Evolutionary conservation across 2,329 filamentous ascomycete species (phyloP).

Genomic region (Fusarium staphyleae): DNA sequence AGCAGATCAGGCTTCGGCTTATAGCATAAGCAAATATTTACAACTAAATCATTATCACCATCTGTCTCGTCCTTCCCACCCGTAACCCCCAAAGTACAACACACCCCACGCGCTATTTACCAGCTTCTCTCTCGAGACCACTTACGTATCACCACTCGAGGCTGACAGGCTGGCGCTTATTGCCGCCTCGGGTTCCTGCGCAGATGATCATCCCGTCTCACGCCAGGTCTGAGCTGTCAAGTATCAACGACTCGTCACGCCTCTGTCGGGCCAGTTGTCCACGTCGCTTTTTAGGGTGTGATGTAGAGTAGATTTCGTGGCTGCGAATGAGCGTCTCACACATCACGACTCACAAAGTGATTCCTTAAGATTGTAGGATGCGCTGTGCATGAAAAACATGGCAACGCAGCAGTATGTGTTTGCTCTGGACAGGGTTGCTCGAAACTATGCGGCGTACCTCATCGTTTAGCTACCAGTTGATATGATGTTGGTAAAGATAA

Average conservation of each 20-base stretch:
- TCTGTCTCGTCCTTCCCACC: constrained; percentile 4
- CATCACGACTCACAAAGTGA: constrained; percentile 26
- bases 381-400: neutral
- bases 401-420: no score
- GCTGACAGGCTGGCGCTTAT: constrained; percentile 33
- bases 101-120: constrained; percentile 38
- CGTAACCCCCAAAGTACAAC: constrained; percentile 12
- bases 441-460: no score
- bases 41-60: neutral
- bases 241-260: constrained; percentile 1
- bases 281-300: constrained; percentile 17
- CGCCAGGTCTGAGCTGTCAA: constrained; percentile 38
- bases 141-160: constrained; percentile 10
- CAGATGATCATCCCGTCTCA: constrained; percentile 42
- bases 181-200: constrained; percentile 43
- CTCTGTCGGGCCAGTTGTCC: neutral
- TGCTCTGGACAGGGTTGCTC: no score
- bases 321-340: constrained; percentile 34
- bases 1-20: constrained; percentile 8
- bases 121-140: neutral
- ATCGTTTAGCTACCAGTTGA: no score
- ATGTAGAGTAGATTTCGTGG: neutral
- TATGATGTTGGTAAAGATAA: no score
- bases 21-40: constrained; percentile 9
- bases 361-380: constrained; percentile 5